Conservation (phyloP, 2,329 filamentous ascomycete species). For the Aspergillus arachidicola region DNA sequence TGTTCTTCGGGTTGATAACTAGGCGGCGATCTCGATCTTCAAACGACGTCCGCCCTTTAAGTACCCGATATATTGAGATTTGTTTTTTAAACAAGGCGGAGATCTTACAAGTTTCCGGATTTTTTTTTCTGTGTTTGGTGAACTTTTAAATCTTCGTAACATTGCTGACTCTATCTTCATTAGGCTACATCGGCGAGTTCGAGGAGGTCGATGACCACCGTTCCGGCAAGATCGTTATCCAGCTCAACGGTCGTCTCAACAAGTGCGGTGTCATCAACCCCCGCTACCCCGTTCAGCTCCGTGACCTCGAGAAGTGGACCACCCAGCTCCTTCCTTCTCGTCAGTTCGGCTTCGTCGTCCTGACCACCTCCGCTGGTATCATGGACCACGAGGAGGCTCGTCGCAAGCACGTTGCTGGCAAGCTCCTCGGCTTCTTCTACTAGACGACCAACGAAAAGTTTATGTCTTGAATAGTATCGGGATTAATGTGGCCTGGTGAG, state of each 20-base stretch:
- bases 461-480: conserved; percentile 26
- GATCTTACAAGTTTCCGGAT: conserved; percentile 97
- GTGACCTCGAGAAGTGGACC: conserved; percentile 99
- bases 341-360: conserved; percentile 99
- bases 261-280: conserved; percentile 99
- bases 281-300: conserved; percentile 98
- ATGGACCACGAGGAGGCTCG: conserved; percentile 99
- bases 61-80: conserved; percentile 89
- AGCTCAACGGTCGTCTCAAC: conserved; percentile 98
- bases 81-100: conserved; percentile 59
- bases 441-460: conserved; percentile 53
- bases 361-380: conserved; percentile 98
- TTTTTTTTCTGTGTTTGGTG: conserved; percentile 64
- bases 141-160: conserved; percentile 96
- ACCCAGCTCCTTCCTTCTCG: conserved; percentile 97
- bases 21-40: conserved; percentile 83
- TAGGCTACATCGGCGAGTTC: conserved; percentile 99
- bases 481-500: conserved; percentile 21
- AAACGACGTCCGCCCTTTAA: conserved; percentile 99
- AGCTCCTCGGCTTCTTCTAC: conserved; percentile 99
- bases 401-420: conserved; percentile 98
- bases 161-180: conserved; percentile 59
- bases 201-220: conserved; percentile 99
- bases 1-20: conserved; percentile 92
- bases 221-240: conserved; percentile 99